Evolutionary conservation across 345 rosid genomes (phyloP).

Genomic region (Chamaenerion angustifolium): DNA sequence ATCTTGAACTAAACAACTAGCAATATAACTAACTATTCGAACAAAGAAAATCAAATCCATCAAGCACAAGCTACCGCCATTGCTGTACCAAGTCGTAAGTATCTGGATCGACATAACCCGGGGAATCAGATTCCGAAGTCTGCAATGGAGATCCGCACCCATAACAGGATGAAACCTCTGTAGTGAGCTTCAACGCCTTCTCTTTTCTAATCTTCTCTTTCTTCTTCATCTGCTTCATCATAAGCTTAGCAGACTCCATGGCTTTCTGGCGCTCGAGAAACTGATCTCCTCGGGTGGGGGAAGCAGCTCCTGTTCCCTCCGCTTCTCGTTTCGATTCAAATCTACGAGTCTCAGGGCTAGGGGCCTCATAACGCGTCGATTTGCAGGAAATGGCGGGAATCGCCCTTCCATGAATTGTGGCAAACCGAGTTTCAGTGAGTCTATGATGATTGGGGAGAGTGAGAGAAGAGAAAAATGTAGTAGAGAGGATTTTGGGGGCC

Average conservation of each 20-base stretch:
- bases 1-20: no score
- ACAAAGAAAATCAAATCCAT: background rate
- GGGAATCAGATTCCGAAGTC: slow-evolving; percentile 55
- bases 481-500: slow-evolving; percentile 32
- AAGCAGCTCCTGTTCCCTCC: slow-evolving; percentile 62
- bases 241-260: slow-evolving; percentile 37
- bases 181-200: slow-evolving; percentile 23
- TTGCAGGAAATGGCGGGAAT: slow-evolving; percentile 22
- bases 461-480: slow-evolving; percentile 28
- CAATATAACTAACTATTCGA: no score
- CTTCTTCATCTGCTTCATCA: slow-evolving; percentile 32
- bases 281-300: slow-evolving; percentile 59
- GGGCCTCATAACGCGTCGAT: slow-evolving; percentile 15
- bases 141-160: slow-evolving; percentile 98
- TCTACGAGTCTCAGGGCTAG: slow-evolving; percentile 7
- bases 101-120: slow-evolving; percentile 54
- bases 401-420: slow-evolving; percentile 16
- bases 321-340: slow-evolving; percentile 17
- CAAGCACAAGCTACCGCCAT: background rate
- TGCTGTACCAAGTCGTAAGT: slow-evolving; percentile 59
- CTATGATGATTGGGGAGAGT: slow-evolving; percentile 24
- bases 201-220: slow-evolving; percentile 27
- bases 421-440: slow-evolving; percentile 13
- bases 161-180: slow-evolving; percentile 46
- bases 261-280: slow-evolving; percentile 52